A percentile compares a stretch with the other conserved stretches of the same genome.
phyloP scores from a whole-genome alignment of 176 grass and related monocot genomes.

The Oryza rufipogon region DNA sequence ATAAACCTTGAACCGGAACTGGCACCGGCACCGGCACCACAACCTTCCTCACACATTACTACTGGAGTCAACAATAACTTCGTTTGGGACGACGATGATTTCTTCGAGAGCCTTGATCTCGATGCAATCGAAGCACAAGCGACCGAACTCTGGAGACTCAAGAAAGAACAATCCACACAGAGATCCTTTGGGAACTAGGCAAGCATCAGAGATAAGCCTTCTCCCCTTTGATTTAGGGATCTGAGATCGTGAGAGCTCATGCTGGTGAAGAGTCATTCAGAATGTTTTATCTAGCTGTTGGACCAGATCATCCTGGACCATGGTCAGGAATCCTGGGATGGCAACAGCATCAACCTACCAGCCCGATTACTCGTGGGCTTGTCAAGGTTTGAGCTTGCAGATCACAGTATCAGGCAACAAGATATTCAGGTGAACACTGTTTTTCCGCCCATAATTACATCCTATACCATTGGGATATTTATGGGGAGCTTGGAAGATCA shows the following conservation, averaged over 20 bases:
- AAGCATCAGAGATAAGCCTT: slow-evolving; percentile 42
- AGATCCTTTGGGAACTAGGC: slow-evolving; percentile 38
- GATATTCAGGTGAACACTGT: slow-evolving; percentile 6
- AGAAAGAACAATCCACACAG: slow-evolving; percentile 35
- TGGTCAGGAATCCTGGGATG: background rate
- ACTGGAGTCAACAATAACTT: slow-evolving; percentile 25
- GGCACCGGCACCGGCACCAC: slow-evolving; percentile 16
- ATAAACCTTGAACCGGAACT: slow-evolving; percentile 44
- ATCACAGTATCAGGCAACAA: background rate
- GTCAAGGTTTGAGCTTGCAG: background rate
- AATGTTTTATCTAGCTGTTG: slow-evolving; percentile 12
- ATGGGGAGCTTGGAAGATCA: background rate
- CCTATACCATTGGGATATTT: background rate
- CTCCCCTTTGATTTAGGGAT: slow-evolving; percentile 57
- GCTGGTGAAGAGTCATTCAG: slow-evolving; percentile 22
- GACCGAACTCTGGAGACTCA: slow-evolving; percentile 52
- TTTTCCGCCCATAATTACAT: background rate
- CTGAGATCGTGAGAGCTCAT: background rate
- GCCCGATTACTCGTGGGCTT: background rate
- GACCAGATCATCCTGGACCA: background rate
- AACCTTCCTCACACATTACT: slow-evolving; percentile 17
- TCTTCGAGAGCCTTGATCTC: slow-evolving; percentile 78
- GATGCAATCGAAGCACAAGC: slow-evolving; percentile 87
- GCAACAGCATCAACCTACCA: background rate
- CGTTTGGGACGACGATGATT: slow-evolving; percentile 67